Evolutionary conservation across 1,284 basidiomycete genomes (phyloP).

Genomic region (Sporisorium sorghi): DNA sequence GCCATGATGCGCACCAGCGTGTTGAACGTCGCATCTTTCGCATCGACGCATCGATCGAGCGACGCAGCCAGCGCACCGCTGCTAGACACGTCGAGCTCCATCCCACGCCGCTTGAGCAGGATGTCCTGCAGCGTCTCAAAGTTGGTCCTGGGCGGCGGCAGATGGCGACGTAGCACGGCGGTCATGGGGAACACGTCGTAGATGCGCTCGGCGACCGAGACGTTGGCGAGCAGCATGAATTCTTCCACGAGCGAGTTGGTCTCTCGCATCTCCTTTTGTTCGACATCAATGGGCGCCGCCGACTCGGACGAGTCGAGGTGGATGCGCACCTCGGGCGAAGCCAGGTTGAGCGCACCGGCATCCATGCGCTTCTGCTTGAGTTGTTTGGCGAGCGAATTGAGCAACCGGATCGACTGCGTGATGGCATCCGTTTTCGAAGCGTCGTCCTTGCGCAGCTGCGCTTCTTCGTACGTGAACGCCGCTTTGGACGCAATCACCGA

Average conservation of each 20-base stretch:
- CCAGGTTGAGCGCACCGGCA: slow-evolving; percentile 94
- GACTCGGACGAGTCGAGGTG: slow-evolving; percentile 91
- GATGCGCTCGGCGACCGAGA: slow-evolving; percentile 90
- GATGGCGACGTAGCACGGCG: slow-evolving; percentile 91
- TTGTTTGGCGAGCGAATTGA: slow-evolving; percentile 88
- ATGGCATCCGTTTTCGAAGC: slow-evolving; percentile 81
- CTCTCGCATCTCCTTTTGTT: slow-evolving; percentile 91
- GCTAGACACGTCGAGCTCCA: slow-evolving; percentile 89
- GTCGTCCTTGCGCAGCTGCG: slow-evolving; percentile 93
- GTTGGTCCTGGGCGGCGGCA: slow-evolving; percentile 90
- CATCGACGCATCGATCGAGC: slow-evolving; percentile 83
- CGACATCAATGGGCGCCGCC: slow-evolving; percentile 94
- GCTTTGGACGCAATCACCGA: slow-evolving; percentile 96
- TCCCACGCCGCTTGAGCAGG: slow-evolving; percentile 83
- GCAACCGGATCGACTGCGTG: slow-evolving; percentile 87
- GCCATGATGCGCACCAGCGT: slow-evolving; percentile 99
- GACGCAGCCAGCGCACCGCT: slow-evolving; percentile 91
- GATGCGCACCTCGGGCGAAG: slow-evolving; percentile 96
- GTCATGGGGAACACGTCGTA: slow-evolving; percentile 96
- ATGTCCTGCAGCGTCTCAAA: slow-evolving; percentile 97
- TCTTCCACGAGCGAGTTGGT: slow-evolving; percentile 98
- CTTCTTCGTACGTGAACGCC: slow-evolving; percentile 97
- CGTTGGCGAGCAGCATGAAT: slow-evolving; percentile 98
- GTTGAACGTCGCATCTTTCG: slow-evolving; percentile 82
- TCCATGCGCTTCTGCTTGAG: slow-evolving; percentile 88